Evolutionary conservation across 345 rosid species (phyloP), one percentile per base, ranked within the genome.

Genomic region (Erysimum cheiranthoides): DNA sequence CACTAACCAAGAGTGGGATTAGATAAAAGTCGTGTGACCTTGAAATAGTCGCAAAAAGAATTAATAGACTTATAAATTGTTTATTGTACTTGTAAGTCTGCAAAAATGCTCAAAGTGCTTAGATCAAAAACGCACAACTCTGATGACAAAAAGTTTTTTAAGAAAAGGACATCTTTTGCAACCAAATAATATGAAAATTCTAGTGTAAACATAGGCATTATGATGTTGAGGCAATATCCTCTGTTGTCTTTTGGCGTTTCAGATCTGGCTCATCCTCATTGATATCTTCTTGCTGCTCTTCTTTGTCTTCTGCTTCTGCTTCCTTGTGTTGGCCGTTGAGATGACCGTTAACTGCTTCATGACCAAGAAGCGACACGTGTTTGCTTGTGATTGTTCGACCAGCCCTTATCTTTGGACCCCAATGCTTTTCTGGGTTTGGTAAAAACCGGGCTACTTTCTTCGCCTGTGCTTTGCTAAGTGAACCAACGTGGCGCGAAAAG

Each of bases 351-450:
- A 96, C 93, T 2, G 88, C 98, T 46, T 93, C 98, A 11, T 87
- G 85, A 68, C 99, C 99, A 83, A 96, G 68, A 61, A 96, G 96
- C 32, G 99, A 96, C 11, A 93, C 73, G 76, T 96, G 99, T 83
- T 96, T 96, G 82, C 86, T 87, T 28, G 99, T 96, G 80, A 96
- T 91, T 76, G 84, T 88, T 31, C 99, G 97, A 63, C 99, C 99
- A 3, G 99, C 99, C 59, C 97, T 84, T 13, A 90, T 82, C 84
- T 95, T 96, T 18, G 99, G 98, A 18, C 99, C 99, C 99, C 99
- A 96, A 64, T 96, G 97, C 86, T 91, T 96, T 82, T 96, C 97
- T 8, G 99, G 99, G 74, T 96, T 96, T 10, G 98, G 96, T 59
- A 91, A 95, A 86, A 88, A 96, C 10, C 97, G 89, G 2, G 92